Base-by-base conservation (phyloP, 2,329 filamentous ascomycete genomes). In the Teratosphaeria viscida region DNA sequence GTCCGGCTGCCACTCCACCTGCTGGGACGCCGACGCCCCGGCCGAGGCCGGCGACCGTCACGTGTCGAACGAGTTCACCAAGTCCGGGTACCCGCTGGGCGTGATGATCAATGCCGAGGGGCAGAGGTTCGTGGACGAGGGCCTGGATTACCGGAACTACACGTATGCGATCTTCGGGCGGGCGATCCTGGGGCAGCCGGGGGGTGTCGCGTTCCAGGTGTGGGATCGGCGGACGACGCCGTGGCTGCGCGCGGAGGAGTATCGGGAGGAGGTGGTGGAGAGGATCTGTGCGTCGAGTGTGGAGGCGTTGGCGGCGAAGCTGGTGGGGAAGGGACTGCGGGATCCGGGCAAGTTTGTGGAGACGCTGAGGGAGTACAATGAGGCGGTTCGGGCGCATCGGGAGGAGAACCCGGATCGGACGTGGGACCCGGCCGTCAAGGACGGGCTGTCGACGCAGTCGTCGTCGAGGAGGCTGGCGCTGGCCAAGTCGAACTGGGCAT, bases 41-140 rank as follows among this genome's bases (percentile, higher is more conserved):
- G 69, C 78, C 0, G 68, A 82, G 61, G 73, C 74, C 0, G 85
- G 85, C 3, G 81, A 87, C 63, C 77, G 82, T 1, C 72, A 72
- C n/a, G 72, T 82, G 2, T 84, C 85, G 3, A 88, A 88, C 65
- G 80, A 87, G 68, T 86, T 81, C 66, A 88, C 85, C 6, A 88
- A 88, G 67, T 85, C 82, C 0, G 85, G 85, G 1, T 88, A 88
- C 64, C 85, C 85, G 0, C 74, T 88, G 0, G 85, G 85, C 0
- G 64, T 88, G 12, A 87, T 86, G 80, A 60, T 88, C 16, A 88
- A 88, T 64, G 69, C 71, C 0, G 66, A 79, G 0, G 85, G 85
- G 0, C 67, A 78, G 52, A 76, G 85, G 1, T 88, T 88, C 65
- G 83, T 88, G 0, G 85, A 88, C 64, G 85, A 88, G 66, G 85